Evolutionary conservation across 495 filamentous ascomycete species (phyloP), one percentile per base, ranked within the genome.

Genomic region (Tuber microsphaerosporum): DNA sequence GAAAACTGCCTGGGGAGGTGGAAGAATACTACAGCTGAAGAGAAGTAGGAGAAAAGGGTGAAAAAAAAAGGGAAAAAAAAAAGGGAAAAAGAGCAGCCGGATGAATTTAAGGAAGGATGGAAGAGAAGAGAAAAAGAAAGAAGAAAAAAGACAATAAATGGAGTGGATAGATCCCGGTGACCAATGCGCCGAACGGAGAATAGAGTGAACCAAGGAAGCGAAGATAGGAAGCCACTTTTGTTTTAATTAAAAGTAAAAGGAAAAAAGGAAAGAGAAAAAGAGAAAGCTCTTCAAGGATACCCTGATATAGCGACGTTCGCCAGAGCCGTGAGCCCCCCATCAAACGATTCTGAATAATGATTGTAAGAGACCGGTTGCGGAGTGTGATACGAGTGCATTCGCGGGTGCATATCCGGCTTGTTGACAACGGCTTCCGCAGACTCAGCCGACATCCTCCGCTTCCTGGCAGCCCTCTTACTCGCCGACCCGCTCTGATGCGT

Each of bases 401-500:
- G 79, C 72, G 77, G 79, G 46, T 80, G 78, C 34, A 81, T 43
- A 39, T 80, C 75, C 65, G 75, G 73, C 43, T 71, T 76, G 39
- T 44, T 74, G 70, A 51, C 68, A 71, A 69, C 68, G n/a, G 75
- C 41, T 43, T 72, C 48, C 42, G 70, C 26, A 45, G 71, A 70
- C 34, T 42, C 77, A 44, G 81, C 70, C 56, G 81, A 82, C 75
- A 82, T 82, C 73, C 81, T 80, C 71, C 81, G 76, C 74, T 77
- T 82, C 75, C 81, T 75, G 39, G 81, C 75, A 22, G 81, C 78
- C 22, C 81, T 77, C 72, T 82, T 82, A 65, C 73, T 81, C 2
- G 77, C 81, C 17, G 81, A 80, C 17, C 81, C 81, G 51, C 75
- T 90, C 84, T 86, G 90, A 84, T 98, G 94, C 1, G 95, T 98